These are phyloP conservation scores for Tetratostichococcus sp. DNA, from an alignment of 139 green algal genomes.

Conservation along the genomic window DNA sequence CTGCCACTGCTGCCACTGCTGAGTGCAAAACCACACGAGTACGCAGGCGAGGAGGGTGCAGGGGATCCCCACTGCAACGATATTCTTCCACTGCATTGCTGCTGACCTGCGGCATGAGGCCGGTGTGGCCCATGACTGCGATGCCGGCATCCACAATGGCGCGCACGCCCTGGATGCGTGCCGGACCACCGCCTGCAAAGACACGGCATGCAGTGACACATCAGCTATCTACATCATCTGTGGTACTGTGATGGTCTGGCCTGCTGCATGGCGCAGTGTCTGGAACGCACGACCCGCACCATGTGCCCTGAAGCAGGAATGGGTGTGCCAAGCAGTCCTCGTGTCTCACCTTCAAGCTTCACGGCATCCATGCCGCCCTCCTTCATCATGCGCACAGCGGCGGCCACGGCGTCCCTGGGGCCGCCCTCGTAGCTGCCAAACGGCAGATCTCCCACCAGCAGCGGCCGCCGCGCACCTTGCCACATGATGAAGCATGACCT, in stretches of 20 bases:
- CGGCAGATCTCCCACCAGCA: constrained; percentile 80
- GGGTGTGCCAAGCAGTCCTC: too few relatives aligned
- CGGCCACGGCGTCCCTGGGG: constrained; percentile 59
- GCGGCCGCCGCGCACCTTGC: constrained; percentile 44
- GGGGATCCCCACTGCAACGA: too few relatives aligned
- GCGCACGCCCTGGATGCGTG: constrained; percentile 58
- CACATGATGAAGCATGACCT: too few relatives aligned
- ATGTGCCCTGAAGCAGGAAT: too few relatives aligned
- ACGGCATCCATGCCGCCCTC: constrained; percentile 95
- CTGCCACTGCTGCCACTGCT: too few relatives aligned
- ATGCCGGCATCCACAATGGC: constrained; percentile 88
- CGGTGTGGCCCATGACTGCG: constrained; percentile 97
- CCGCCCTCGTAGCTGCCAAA: constrained; percentile 87
- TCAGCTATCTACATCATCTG: too few relatives aligned
- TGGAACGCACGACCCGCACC: too few relatives aligned
- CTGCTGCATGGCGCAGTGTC: too few relatives aligned
- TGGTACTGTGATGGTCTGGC: too few relatives aligned
- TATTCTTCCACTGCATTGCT: too few relatives aligned
- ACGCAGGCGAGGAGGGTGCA: too few relatives aligned
- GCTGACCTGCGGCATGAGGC: constrained; percentile 72
- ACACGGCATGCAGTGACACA: not conserved
- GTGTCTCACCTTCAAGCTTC: constrained; percentile 93
- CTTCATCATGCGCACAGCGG: constrained; percentile 89
- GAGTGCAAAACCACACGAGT: too few relatives aligned
- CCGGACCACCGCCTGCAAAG: constrained; percentile 47